Evolutionary conservation across 495 filamentous ascomycete genomes (phyloP).

Genomic region (Friedmanniomyces endolithicus): DNA sequence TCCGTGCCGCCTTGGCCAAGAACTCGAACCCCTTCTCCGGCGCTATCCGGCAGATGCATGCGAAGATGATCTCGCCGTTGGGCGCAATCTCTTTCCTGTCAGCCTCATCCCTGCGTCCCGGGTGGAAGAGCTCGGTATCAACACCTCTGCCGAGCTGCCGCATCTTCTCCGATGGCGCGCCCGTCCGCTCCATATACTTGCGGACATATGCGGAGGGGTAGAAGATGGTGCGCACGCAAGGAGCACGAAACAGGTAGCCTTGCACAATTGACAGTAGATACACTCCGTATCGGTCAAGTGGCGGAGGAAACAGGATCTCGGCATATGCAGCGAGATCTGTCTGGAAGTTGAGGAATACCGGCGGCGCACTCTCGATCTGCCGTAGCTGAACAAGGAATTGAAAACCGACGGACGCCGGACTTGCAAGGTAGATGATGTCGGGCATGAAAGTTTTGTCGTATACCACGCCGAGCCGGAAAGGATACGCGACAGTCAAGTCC

Average conservation of each 20-base stretch:
- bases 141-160: conserved; percentile 48
- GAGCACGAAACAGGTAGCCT: conserved; percentile 46
- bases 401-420: conserved; percentile 51
- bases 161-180: conserved; percentile 39
- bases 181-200: conserved; percentile 40
- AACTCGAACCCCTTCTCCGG: conserved; percentile 57
- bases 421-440: conserved; percentile 50
- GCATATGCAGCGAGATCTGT: conserved; percentile 53
- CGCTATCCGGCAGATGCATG: conserved; percentile 46
- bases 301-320: conserved; percentile 46
- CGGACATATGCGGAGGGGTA: conserved; percentile 47
- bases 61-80: conserved; percentile 45
- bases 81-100: conserved; percentile 41
- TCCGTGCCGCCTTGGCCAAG: conserved; percentile 38
- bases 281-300: conserved; percentile 43
- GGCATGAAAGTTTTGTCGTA: conserved; percentile 43
- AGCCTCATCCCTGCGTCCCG: conserved; percentile 34
- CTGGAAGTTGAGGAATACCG: conserved; percentile 51
- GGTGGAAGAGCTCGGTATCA: conserved; percentile 44
- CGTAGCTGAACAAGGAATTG: conserved; percentile 49
- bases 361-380: conserved; percentile 39
- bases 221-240: conserved; percentile 46
- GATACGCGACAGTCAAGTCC: conserved; percentile 49
- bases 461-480: conserved; percentile 44
- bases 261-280: conserved; percentile 43